Conservation (phyloP, 2,329 filamentous ascomycete genomes). For the Paramyrothecium sp. region DNA sequence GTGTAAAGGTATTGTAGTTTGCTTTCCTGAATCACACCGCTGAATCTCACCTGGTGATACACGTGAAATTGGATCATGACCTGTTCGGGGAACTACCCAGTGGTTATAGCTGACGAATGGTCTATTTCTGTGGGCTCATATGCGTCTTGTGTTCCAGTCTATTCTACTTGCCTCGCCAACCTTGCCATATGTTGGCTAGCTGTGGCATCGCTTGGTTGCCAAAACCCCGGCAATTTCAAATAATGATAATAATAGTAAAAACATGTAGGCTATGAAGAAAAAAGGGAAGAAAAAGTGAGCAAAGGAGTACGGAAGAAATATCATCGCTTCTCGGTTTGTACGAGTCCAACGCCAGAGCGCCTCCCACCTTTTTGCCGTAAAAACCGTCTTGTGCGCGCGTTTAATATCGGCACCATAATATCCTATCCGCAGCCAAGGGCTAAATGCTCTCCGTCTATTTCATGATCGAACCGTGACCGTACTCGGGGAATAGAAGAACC, state of each 20-base stretch:
- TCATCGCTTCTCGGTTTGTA: not conserved
- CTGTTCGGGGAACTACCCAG: too few species aligned
- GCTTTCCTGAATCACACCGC: too few species aligned
- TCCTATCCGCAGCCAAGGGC: not conserved
- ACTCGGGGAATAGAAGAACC: not conserved
- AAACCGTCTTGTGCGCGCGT: not conserved
- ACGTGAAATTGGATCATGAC: too few species aligned
- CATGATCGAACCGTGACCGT: not conserved
- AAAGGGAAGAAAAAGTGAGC: not conserved
- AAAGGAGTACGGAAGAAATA: not conserved
- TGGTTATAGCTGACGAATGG: too few species aligned
- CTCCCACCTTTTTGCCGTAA: not conserved
- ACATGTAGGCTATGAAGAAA: not conserved
- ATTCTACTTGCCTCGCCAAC: not conserved
- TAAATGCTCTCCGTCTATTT: not conserved
- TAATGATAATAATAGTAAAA: not conserved
- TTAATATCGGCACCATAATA: not conserved
- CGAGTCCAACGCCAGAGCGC: slow-evolving; percentile 3
- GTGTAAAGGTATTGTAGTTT: too few species aligned
- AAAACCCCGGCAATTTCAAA: not conserved
- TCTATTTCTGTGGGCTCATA: too few species aligned
- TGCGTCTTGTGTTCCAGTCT: too few species aligned
- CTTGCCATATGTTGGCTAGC: slow-evolving; percentile 1
- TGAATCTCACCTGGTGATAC: too few species aligned
- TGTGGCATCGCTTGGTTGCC: not conserved